Percentiles rank a stretch among this genome's conserved stretches.
These are phyloP conservation scores for Inga laurina DNA, from an alignment of 306 rosid genomes.

Conservation along the genomic window DNA sequence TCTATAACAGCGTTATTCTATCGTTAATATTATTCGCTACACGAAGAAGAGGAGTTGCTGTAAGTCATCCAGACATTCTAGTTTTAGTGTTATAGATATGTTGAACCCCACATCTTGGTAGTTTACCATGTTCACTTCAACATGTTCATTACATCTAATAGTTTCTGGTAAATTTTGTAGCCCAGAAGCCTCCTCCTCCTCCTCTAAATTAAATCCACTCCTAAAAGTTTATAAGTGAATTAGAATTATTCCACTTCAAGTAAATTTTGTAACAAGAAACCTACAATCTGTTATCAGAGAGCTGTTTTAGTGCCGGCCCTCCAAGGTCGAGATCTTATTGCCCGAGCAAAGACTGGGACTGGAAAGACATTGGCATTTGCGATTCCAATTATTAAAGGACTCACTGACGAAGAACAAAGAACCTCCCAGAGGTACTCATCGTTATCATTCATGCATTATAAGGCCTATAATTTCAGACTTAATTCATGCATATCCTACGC, in stretches of 20 bases:
- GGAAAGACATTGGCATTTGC: slow-evolving; percentile 97
- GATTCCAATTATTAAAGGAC: slow-evolving; percentile 77
- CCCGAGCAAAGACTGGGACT: slow-evolving; percentile 97
- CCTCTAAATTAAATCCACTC: not conserved
- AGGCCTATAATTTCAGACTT: not conserved
- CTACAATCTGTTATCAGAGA: slow-evolving; percentile 52
- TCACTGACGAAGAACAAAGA: slow-evolving; percentile 58
- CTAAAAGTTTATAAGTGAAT: not conserved
- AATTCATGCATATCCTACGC: not conserved
- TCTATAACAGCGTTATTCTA: not conserved
- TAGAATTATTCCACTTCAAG: not conserved
- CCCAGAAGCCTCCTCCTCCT: not conserved
- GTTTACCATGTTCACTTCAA: not conserved
- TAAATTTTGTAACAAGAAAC: not conserved
- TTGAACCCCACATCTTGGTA: not conserved
- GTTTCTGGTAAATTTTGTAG: not conserved
- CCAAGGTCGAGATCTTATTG: slow-evolving; percentile 92
- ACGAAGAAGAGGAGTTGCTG: not conserved
- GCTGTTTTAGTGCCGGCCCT: slow-evolving; percentile 91
- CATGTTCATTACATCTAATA: not conserved
- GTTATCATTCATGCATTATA: not conserved
- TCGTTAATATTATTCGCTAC: not conserved
- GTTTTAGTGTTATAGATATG: not conserved
- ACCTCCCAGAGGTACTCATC: slow-evolving; percentile 56
- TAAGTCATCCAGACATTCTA: not conserved